Evolutionary conservation across 306 rosid species (phyloP).

Genomic region (Vicia faba): DNA sequence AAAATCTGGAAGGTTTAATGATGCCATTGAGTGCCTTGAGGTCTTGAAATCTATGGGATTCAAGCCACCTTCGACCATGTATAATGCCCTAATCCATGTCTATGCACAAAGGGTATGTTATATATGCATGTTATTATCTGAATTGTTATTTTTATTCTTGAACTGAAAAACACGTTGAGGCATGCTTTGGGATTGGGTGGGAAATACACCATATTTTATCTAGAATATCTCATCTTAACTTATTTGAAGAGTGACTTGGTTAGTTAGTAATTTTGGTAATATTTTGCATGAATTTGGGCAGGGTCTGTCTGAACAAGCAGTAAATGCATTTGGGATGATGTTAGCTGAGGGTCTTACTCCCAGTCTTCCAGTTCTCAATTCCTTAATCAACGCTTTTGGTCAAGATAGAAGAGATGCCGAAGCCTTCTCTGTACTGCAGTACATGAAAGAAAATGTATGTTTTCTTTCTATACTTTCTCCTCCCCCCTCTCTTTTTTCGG

Average conservation of each 20-base stretch:
- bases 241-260: slow-evolving; percentile 19
- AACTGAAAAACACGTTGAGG: background rate
- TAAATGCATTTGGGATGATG: slow-evolving; percentile 81
- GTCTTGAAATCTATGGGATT: slow-evolving; percentile 79
- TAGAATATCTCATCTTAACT: background rate
- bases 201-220: background rate
- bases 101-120: slow-evolving; percentile 88
- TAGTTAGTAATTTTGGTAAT: slow-evolving; percentile 36
- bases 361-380: slow-evolving; percentile 85
- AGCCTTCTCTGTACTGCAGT: slow-evolving; percentile 89
- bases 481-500: background rate
- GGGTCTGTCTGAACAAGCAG: slow-evolving; percentile 91
- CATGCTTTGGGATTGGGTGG: background rate
- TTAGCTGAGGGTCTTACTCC: slow-evolving; percentile 82
- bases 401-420: slow-evolving; percentile 91
- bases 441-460: slow-evolving; percentile 84
- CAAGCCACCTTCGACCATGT: slow-evolving; percentile 83
- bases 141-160: background rate
- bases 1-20: slow-evolving; percentile 74
- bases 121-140: slow-evolving; percentile 30
- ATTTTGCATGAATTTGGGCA: slow-evolving; percentile 44
- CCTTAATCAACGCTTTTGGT: slow-evolving; percentile 83
- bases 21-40: slow-evolving; percentile 81
- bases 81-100: slow-evolving; percentile 89
- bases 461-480: background rate